phyloP scores from a whole-genome alignment of 2,329 filamentous ascomycete species.

The Trichoderma brevicompactum region DNA sequence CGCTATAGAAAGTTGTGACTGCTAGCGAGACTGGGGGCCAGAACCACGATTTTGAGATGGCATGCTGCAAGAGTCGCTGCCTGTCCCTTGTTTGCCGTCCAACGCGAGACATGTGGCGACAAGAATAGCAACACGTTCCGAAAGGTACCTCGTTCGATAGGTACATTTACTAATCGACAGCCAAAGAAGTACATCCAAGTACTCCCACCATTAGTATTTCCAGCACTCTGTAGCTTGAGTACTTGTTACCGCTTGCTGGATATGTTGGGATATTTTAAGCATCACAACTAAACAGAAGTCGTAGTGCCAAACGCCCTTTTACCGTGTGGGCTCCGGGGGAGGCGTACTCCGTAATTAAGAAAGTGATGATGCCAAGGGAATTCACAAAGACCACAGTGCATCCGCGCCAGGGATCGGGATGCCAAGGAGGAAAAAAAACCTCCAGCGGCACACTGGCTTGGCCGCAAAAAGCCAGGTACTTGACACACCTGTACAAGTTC shows the following conservation, averaged over 20 bases:
- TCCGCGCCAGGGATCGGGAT: slow-evolving; percentile 12
- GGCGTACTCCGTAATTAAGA: no score
- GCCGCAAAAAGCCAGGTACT: not conserved
- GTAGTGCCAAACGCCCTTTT: not conserved
- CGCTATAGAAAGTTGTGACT: not conserved
- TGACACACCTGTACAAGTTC: not conserved
- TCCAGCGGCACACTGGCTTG: not conserved
- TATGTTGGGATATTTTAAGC: slow-evolving; percentile 6
- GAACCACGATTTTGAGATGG: slow-evolving; percentile 10
- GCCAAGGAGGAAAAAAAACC: not conserved
- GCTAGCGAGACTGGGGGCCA: slow-evolving; percentile 10
- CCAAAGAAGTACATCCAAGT: not conserved
- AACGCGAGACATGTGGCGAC: not conserved
- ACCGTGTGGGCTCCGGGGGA: no score
- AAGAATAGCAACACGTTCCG: not conserved
- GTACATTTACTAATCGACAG: no score
- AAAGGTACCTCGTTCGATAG: no score
- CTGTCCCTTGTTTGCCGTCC: not conserved
- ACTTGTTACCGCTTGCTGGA: not conserved
- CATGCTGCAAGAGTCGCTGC: not conserved
- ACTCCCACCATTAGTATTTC: not conserved
- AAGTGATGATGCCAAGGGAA: no score
- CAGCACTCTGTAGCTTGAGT: not conserved
- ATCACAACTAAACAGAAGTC: not conserved
- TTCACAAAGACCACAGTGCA: not conserved